Conservation (phyloP, 1,284 basidiomycete species). For the Puccinia horiana region DNA sequence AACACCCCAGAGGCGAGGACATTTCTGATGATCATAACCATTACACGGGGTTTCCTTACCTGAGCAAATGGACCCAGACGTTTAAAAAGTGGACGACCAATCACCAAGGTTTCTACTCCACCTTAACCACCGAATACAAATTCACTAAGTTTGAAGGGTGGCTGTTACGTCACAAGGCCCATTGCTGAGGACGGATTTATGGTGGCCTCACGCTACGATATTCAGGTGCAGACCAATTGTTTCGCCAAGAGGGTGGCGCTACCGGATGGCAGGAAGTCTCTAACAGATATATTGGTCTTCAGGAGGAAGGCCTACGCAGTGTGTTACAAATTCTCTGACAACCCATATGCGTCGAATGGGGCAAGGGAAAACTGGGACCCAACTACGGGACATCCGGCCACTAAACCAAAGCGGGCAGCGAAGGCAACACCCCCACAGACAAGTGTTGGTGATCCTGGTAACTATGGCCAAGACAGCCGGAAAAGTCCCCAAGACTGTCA, state of each 20-base stretch:
- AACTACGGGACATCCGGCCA: too few species aligned
- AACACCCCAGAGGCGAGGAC: not conserved
- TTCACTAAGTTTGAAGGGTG: not conserved
- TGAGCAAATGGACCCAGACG: not conserved
- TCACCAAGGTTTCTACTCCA: not conserved
- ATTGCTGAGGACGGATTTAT: not conserved
- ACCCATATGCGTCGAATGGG: too few species aligned
- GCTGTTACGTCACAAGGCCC: not conserved
- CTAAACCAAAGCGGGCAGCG: too few species aligned
- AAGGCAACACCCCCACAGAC: too few species aligned
- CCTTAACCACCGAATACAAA: not conserved
- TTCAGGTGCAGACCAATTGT: too few species aligned
- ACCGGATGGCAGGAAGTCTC: not conserved
- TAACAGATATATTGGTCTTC: not conserved
- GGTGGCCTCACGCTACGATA: constrained; percentile 6
- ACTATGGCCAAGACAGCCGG: too few species aligned
- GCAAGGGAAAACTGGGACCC: too few species aligned
- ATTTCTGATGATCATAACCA: not conserved
- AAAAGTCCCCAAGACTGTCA: too few species aligned
- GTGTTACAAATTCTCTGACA: too few species aligned
- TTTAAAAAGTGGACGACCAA: not conserved
- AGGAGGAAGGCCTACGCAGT: not conserved
- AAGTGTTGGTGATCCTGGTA: too few species aligned
- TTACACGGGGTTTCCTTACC: not conserved
- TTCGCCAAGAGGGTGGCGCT: not conserved